These are phyloP conservation scores for Exophiala mesophila DNA, from an alignment of 2,329 filamentous ascomycete species.

Conservation along the genomic window DNA sequence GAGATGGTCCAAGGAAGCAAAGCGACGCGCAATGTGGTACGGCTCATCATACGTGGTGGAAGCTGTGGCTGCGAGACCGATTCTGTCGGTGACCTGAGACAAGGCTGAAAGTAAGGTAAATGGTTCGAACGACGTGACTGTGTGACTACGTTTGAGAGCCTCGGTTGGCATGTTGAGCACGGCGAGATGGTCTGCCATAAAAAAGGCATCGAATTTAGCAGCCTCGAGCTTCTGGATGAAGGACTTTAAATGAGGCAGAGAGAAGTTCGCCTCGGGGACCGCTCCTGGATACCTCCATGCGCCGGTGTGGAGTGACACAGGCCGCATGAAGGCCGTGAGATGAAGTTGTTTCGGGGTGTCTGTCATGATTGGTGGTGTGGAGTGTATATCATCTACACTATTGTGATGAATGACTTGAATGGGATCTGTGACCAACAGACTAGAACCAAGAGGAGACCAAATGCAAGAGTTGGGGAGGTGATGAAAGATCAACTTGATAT, in stretches of 20 bases:
- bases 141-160: constrained; percentile 54
- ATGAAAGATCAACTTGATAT: too few relatives aligned
- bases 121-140: constrained; percentile 54
- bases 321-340: constrained; percentile 57
- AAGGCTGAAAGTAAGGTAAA: constrained; percentile 51
- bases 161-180: constrained; percentile 55
- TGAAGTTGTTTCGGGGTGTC: constrained; percentile 38
- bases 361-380: too few relatives aligned
- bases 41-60: constrained; percentile 53
- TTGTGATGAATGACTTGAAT: too few relatives aligned
- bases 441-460: too few relatives aligned
- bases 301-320: constrained; percentile 52
- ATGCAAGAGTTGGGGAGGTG: too few relatives aligned
- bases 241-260: constrained; percentile 48
- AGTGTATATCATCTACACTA: too few relatives aligned
- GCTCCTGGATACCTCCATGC: constrained; percentile 54
- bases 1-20: constrained; percentile 52
- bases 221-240: constrained; percentile 52
- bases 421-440: too few relatives aligned
- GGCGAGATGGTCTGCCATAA: constrained; percentile 53
- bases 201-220: constrained; percentile 54
- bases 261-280: constrained; percentile 56
- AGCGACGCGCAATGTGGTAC: constrained; percentile 51
- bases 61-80: constrained; percentile 51
- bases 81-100: constrained; percentile 45